phyloP scores from a whole-genome alignment of 306 rosid genomes.

The Prunus campanulata region DNA sequence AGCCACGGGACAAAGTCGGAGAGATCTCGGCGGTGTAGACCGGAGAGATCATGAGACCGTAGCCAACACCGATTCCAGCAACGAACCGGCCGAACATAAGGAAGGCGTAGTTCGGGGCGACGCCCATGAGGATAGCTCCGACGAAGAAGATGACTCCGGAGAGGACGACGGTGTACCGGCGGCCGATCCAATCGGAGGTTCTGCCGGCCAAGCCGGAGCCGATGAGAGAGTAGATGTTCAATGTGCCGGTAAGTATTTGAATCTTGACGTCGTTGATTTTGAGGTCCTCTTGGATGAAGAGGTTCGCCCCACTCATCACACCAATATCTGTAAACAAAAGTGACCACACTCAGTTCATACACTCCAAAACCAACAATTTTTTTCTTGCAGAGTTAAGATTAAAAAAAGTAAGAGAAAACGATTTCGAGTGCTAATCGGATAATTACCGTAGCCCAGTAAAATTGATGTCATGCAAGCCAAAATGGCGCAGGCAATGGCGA shows the following conservation, averaged over 20 bases:
- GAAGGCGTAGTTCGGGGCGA: constrained; percentile 38
- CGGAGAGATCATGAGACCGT: constrained; percentile 43
- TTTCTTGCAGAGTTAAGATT: too few relatives aligned
- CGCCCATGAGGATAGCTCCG: constrained; percentile 50
- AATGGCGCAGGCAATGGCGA: neutral
- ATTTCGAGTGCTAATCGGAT: too few relatives aligned
- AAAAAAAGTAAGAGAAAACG: too few relatives aligned
- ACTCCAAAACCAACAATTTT: too few relatives aligned
- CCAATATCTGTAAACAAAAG: constrained; percentile 41
- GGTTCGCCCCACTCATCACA: constrained; percentile 57
- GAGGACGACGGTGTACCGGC: constrained; percentile 37
- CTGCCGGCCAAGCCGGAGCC: constrained; percentile 52
- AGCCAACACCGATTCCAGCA: constrained; percentile 52
- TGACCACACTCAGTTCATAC: neutral
- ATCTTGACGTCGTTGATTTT: constrained; percentile 40
- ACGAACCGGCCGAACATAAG: constrained; percentile 54
- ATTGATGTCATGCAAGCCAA: neutral
- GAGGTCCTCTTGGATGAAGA: constrained; percentile 45
- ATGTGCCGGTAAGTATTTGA: constrained; percentile 41
- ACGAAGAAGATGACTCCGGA: constrained; percentile 37
- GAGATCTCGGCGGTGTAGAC: constrained; percentile 55
- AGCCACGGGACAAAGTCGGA: constrained; percentile 53
- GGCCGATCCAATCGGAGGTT: constrained; percentile 61
- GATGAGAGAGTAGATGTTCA: constrained; percentile 42
- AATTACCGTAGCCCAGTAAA: neutral